Percentiles rank a stretch among this genome's conserved stretches.
Conservation (phyloP, 495 filamentous ascomycete genomes). For the Lepidopterella palustris region DNA sequence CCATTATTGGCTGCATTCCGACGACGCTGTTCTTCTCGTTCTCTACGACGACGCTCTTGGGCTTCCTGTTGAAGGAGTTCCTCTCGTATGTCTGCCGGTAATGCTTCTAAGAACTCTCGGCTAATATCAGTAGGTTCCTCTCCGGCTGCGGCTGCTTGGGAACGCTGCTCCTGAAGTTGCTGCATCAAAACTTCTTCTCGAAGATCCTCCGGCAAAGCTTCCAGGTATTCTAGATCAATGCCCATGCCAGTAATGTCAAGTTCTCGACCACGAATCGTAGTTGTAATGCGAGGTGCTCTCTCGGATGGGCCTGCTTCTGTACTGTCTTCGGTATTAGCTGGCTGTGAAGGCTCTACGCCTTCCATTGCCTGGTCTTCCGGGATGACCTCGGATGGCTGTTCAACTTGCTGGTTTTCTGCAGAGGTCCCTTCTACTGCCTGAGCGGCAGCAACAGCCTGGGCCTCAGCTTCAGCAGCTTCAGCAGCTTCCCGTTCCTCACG, state of each 20-base stretch:
- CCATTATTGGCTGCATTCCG: slow-evolving; percentile 45
- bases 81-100: slow-evolving; percentile 81
- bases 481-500: slow-evolving; percentile 55
- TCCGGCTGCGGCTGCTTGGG: slow-evolving; percentile 69
- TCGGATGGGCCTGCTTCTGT: slow-evolving; percentile 47
- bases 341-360: slow-evolving; percentile 61
- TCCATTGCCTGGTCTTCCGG: slow-evolving; percentile 68
- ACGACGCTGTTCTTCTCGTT: slow-evolving; percentile 69
- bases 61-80: slow-evolving; percentile 87
- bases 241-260: slow-evolving; percentile 90
- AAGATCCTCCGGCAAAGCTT: slow-evolving; percentile 88
- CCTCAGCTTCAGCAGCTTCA: slow-evolving; percentile 52
- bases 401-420: slow-evolving; percentile 44
- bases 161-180: slow-evolving; percentile 74
- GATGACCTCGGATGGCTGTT: slow-evolving; percentile 34
- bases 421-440: slow-evolving; percentile 10
- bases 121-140: slow-evolving; percentile 83
- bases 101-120: slow-evolving; percentile 87
- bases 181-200: slow-evolving; percentile 91
- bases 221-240: slow-evolving; percentile 89
- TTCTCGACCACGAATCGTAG: slow-evolving; percentile 73
- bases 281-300: slow-evolving; percentile 56
- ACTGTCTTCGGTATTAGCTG: slow-evolving; percentile 26
- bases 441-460: slow-evolving; percentile 44
- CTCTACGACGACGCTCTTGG: slow-evolving; percentile 79